Evolutionary conservation across 2,329 filamentous ascomycete genomes (phyloP).

Genomic region (Nemania sp.): DNA sequence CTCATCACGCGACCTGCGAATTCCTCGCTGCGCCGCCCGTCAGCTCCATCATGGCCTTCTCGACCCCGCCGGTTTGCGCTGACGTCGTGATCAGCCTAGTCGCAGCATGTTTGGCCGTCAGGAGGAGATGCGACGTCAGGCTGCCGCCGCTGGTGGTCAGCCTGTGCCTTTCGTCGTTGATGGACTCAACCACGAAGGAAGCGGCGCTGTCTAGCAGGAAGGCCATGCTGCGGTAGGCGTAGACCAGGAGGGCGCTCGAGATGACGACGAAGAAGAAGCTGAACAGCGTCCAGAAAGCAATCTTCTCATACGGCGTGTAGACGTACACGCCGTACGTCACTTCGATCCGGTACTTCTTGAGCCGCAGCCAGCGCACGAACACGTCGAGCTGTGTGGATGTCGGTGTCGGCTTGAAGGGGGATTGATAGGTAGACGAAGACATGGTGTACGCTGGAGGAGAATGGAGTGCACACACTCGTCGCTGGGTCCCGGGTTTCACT

Average conservation of each 20-base stretch:
- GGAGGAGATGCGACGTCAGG: conserved; percentile 1
- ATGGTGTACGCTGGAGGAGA: conserved; percentile 5
- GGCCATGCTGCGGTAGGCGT: conserved; percentile 68
- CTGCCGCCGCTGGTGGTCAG: too few relatives aligned
- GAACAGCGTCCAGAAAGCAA: conserved; percentile 76
- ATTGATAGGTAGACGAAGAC: conserved; percentile 17
- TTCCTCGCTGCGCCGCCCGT: conserved; percentile 16
- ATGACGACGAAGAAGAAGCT: conserved; percentile 71
- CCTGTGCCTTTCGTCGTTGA: neutral
- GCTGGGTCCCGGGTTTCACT: neutral
- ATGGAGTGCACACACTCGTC: neutral
- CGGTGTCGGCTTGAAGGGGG: conserved; percentile 20
- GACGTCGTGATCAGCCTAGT: conserved; percentile 12
- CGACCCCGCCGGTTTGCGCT: neutral
- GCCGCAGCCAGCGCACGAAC: conserved; percentile 68
- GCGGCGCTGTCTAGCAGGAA: conserved; percentile 51
- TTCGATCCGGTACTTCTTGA: conserved; percentile 82
- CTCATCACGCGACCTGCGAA: conserved; percentile 28
- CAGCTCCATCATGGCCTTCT: conserved; percentile 2
- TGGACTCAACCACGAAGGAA: too few relatives aligned
- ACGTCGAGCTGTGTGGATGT: conserved; percentile 28
- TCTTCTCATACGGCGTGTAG: conserved; percentile 75
- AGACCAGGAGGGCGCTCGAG: conserved; percentile 67
- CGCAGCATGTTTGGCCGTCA: neutral
- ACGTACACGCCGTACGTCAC: conserved; percentile 81